Evolutionary conservation across 768 basidiomycete genomes (phyloP).

Genomic region (Suillus cothurnatus): DNA sequence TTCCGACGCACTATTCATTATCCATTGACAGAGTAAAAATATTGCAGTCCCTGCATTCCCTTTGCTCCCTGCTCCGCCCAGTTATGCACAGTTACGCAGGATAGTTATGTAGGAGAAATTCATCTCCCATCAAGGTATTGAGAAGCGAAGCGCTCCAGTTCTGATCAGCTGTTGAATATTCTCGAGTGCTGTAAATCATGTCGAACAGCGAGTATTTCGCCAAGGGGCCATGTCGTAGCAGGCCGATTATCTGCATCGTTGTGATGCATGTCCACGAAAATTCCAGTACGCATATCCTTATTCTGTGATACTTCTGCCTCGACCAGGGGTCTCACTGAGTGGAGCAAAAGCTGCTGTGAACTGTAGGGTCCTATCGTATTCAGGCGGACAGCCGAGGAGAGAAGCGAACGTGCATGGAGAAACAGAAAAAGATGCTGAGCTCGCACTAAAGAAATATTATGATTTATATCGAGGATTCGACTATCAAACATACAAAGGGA

Average conservation of each 20-base stretch:
- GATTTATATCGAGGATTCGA: constrained; percentile 9
- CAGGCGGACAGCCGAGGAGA: constrained; percentile 91
- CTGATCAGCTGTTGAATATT: constrained; percentile 83
- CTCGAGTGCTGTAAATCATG: constrained; percentile 96
- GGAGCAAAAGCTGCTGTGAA: constrained; percentile 84
- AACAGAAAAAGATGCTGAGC: constrained; percentile 89
- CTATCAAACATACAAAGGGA: constrained; percentile 55
- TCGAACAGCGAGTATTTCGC: constrained; percentile 85
- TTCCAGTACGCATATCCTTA: constrained; percentile 50
- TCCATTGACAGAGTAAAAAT: not conserved
- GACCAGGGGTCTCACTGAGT: constrained; percentile 69
- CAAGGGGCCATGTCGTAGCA: constrained; percentile 93
- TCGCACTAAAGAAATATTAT: constrained; percentile 53
- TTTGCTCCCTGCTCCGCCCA: not conserved
- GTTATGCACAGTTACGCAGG: not conserved
- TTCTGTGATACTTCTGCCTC: constrained; percentile 51
- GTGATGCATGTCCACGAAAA: constrained; percentile 26
- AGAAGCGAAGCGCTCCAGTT: not conserved
- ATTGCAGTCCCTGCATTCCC: not conserved
- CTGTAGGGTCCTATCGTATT: constrained; percentile 93
- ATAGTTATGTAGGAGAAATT: not conserved
- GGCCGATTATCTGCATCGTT: constrained; percentile 53
- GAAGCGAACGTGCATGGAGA: constrained; percentile 84
- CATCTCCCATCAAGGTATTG: not conserved
- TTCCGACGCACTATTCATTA: not conserved